Conservation (phyloP, 345 rosid genomes). For the Citrus reticulata region DNA sequence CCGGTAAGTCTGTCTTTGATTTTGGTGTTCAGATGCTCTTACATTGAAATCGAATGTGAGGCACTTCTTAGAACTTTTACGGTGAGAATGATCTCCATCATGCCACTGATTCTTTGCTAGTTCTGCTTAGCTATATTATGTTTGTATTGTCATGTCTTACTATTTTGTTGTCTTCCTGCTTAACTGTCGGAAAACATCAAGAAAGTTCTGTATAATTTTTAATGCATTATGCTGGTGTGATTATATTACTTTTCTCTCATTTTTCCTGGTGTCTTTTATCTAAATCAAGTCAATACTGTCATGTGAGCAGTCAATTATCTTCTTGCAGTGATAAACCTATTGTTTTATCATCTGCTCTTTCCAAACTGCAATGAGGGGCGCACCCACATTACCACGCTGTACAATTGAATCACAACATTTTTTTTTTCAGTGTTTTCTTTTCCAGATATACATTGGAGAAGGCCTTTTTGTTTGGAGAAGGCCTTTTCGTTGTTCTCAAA, state of each 20-base stretch:
- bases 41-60: not conserved
- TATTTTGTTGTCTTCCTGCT: not conserved
- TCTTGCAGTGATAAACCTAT: not conserved
- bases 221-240: not conserved
- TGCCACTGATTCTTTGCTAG: not conserved
- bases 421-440: too few relatives aligned
- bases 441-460: not conserved
- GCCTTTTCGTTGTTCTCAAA: not conserved
- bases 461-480: conserved; percentile 1
- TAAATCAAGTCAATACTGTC: not conserved
- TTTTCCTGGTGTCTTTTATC: not conserved
- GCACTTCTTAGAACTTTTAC: not conserved
- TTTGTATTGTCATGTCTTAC: not conserved
- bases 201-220: not conserved
- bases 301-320: not conserved
- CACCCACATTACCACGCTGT: not conserved
- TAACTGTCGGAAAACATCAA: not conserved
- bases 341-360: not conserved
- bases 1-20: conserved; percentile 43
- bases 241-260: not conserved
- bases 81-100: not conserved
- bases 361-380: not conserved
- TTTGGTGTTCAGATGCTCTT: conserved; percentile 13
- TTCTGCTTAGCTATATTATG: not conserved
- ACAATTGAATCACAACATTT: not conserved